Evolutionary conservation across 2,329 filamentous ascomycete species (phyloP), one percentile per base, ranked within the genome.

Genomic region (Cercospora berteroae): DNA sequence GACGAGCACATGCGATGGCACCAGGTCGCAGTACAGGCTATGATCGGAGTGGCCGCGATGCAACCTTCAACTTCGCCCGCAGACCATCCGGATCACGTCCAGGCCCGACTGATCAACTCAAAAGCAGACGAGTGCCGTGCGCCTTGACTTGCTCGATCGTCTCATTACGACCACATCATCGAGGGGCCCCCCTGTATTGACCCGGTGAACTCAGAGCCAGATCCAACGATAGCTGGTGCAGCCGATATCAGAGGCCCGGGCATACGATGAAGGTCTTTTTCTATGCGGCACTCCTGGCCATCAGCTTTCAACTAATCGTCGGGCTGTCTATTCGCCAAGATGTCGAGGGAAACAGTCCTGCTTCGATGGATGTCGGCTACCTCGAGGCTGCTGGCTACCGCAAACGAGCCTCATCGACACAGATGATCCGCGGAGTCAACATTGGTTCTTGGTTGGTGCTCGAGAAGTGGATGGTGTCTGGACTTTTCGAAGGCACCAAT

Each of bases 391-490:
- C 18, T 3, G 18, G 1, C 48, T 0, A 52, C 12, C 0, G 5
- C 2, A 52, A 8, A 25, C 48, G 3, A 13, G 18, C 48, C 12
- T 27, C 12, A 13, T 23, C 48, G 10, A 52, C 12, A 25, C 20
- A 52, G 48, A 25, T 52, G 48, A 52, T 78, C 61, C 73, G 75
- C 16, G 79, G 79, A 36, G 76, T 79, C 59, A 79, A 80, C 65
- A 70, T 79, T 31, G 78, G 78, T n/a, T 73, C 73, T 23, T 79
- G 78, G 77, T 74, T 80, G 7, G 67, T 80, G 16, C 71, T 80
- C 2, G 78, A 80, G 55, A 71, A 73, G 25, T 79, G 77, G 75
- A 79, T 82, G 77, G 74, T 73, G 23, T 65, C 74, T 10, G 74
- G 77, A 10, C 31, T 79, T 20, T 80, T 81, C 74, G 65, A 74